Percentiles rank a stretch among this genome's conserved stretches.
Conservation (phyloP, 1,284 basidiomycete species). For the Volvariella surrecta region DNA sequence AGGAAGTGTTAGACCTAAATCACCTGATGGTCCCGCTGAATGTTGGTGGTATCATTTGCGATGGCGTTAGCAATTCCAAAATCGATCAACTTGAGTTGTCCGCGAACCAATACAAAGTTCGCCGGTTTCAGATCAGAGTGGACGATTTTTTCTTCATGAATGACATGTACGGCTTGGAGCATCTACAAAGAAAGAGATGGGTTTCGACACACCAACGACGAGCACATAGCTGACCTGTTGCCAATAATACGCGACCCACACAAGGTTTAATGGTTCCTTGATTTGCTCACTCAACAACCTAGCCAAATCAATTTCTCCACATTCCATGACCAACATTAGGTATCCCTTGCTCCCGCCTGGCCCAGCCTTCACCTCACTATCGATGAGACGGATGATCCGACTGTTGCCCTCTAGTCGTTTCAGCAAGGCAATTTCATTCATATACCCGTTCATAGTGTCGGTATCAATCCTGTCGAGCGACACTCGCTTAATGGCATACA, state of each 20-base stretch:
- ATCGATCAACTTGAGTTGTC: slow-evolving; percentile 91
- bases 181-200: slow-evolving; percentile 48
- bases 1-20: background rate
- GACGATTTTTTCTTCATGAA: slow-evolving; percentile 94
- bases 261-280: slow-evolving; percentile 78
- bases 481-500: slow-evolving; percentile 87
- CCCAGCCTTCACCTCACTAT: slow-evolving; percentile 69
- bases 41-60: slow-evolving; percentile 95
- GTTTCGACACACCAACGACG: background rate
- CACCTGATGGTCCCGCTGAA: slow-evolving; percentile 89
- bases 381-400: slow-evolving; percentile 83
- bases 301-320: slow-evolving; percentile 86
- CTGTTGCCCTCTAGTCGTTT: slow-evolving; percentile 83
- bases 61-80: slow-evolving; percentile 97
- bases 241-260: slow-evolving; percentile 92
- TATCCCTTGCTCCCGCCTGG: slow-evolving; percentile 58
- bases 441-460: slow-evolving; percentile 86
- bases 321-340: slow-evolving; percentile 87
- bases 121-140: slow-evolving; percentile 96
- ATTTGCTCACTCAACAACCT: slow-evolving; percentile 75
- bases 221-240: slow-evolving; percentile 54
- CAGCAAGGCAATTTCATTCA: slow-evolving; percentile 87
- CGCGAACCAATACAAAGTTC: slow-evolving; percentile 91
- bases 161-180: slow-evolving; percentile 91
- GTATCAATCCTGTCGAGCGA: slow-evolving; percentile 77